A percentile compares a stretch with the other conserved stretches of the same genome.
phyloP scores from a whole-genome alignment of 2,329 filamentous ascomycete genomes.

The Pseudogymnoascus sp. region DNA sequence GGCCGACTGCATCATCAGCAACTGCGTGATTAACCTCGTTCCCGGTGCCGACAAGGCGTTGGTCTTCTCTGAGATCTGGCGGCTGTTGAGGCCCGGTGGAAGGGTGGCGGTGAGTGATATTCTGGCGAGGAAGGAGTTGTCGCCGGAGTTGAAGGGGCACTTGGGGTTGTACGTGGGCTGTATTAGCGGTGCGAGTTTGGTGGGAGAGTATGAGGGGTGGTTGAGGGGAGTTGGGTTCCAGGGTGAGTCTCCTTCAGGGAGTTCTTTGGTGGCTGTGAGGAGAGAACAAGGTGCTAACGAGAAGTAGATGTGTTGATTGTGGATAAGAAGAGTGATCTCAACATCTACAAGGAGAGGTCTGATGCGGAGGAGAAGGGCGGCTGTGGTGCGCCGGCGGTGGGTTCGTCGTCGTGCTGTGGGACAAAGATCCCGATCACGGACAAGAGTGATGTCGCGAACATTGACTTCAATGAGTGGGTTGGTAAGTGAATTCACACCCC shows the following conservation, averaged over 20 bases:
- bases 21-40: slow-evolving; percentile 55
- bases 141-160: slow-evolving; percentile 38
- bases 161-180: slow-evolving; percentile 52
- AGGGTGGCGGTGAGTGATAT: slow-evolving; percentile 53
- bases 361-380: slow-evolving; percentile 12
- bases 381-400: slow-evolving; percentile 10
- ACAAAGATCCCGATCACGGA: background rate
- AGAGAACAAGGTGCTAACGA: background rate
- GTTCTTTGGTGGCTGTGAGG: background rate
- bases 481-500: slow-evolving; percentile 30
- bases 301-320: slow-evolving; percentile 34
- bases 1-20: slow-evolving; percentile 51
- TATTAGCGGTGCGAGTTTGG: slow-evolving; percentile 46
- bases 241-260: slow-evolving; percentile 28
- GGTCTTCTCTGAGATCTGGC: slow-evolving; percentile 49
- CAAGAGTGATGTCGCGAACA: slow-evolving; percentile 18
- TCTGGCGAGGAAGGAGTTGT: slow-evolving; percentile 40
- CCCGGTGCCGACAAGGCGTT: slow-evolving; percentile 41
- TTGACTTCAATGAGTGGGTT: slow-evolving; percentile 43
- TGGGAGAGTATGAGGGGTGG: slow-evolving; percentile 43
- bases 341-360: slow-evolving; percentile 34
- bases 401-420: slow-evolving; percentile 12
- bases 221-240: slow-evolving; percentile 42
- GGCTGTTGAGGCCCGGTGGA: slow-evolving; percentile 48
- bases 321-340: slow-evolving; percentile 39